Conservation (phyloP, 345 rosid species). For the Hypericum androsaemum region DNA sequence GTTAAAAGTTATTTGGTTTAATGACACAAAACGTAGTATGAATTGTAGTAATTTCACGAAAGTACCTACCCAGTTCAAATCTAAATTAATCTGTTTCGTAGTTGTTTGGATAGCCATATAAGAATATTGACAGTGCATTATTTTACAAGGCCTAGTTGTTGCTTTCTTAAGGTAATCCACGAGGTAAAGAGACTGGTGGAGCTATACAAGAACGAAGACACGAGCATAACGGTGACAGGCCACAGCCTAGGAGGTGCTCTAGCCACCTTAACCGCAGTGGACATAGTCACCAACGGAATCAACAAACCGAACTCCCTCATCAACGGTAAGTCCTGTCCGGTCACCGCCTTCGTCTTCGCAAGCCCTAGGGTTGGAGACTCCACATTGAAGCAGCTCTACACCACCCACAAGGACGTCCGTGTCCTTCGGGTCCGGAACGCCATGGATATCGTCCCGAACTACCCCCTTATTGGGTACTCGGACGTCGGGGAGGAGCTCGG, state of each 20-base stretch:
- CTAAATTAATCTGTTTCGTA: no score
- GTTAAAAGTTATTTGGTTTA: no score
- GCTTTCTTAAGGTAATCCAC: slow-evolving; percentile 29
- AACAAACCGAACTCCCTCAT: slow-evolving; percentile 13
- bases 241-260: slow-evolving; percentile 56
- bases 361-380: slow-evolving; percentile 32
- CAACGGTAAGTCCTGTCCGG: slow-evolving; percentile 14
- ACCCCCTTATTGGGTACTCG: slow-evolving; percentile 13
- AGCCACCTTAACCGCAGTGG: slow-evolving; percentile 39
- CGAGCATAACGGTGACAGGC: slow-evolving; percentile 43
- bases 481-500: slow-evolving; percentile 27
- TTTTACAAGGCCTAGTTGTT: no score
- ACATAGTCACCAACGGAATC: slow-evolving; percentile 28
- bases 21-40: no score
- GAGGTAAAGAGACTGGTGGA: slow-evolving; percentile 35
- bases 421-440: slow-evolving; percentile 27
- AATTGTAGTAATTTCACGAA: no score
- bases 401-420: slow-evolving; percentile 16
- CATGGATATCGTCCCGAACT: slow-evolving; percentile 24
- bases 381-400: slow-evolving; percentile 18
- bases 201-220: slow-evolving; percentile 32
- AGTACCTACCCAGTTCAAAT: no score
- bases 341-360: slow-evolving; percentile 32
- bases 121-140: background rate
- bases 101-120: no score